Conservation (phyloP, 495 filamentous ascomycete species). For the Neurospora intermedia region DNA sequence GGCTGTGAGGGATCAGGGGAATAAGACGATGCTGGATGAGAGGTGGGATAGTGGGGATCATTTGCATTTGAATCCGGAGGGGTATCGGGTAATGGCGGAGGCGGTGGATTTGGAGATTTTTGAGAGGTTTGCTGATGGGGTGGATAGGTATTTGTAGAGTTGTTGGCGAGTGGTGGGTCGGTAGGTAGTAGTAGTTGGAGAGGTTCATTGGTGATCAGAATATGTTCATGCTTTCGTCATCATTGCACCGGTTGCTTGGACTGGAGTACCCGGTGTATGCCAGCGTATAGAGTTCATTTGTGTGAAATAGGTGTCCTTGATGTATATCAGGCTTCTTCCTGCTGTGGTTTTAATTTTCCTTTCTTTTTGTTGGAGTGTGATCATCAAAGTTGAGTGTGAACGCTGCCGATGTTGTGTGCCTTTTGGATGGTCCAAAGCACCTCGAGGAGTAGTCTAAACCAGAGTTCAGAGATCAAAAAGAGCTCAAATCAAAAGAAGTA, state of each 20-base stretch:
- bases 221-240: background rate
- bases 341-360: background rate
- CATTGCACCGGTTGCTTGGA: background rate
- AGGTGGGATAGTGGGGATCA: slow-evolving; percentile 52
- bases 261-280: background rate
- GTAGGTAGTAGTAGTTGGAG: background rate
- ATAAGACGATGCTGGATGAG: slow-evolving; percentile 29
- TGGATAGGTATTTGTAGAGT: slow-evolving; percentile 9
- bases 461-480: background rate
- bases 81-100: slow-evolving; percentile 47
- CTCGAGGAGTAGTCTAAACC: background rate
- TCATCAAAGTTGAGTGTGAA: background rate
- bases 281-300: background rate
- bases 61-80: slow-evolving; percentile 49
- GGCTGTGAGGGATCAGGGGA: slow-evolving; percentile 37
- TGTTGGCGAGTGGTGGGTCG: background rate
- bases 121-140: slow-evolving; percentile 13
- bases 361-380: background rate
- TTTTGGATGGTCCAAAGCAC: background rate
- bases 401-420: background rate
- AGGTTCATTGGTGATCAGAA: background rate
- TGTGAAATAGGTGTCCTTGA: background rate
- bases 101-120: slow-evolving; percentile 45
- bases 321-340: background rate
- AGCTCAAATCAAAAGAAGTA: background rate